Evolutionary conservation across 768 basidiomycete species (phyloP), one percentile per base, ranked within the genome.

Genomic region (Tricholoma matsutake): DNA sequence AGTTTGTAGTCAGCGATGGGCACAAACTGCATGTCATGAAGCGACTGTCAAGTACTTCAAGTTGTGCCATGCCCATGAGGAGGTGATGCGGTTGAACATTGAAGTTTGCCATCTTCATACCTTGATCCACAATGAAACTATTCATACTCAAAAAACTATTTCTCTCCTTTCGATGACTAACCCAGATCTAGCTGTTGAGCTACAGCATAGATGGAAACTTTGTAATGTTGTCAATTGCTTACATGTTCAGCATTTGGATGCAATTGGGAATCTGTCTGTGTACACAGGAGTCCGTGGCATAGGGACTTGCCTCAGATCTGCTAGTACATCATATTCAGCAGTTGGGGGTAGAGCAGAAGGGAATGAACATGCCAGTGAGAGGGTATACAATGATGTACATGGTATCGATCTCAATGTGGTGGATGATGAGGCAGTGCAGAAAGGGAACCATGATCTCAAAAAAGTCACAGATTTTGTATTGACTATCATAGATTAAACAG

Each of bases 31-130:
- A 8, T 9, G 2, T 28, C 9, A 3, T 49, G 35, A 54, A 34
- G 35, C 31, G 1, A 37, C 31, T 11, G 18, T 54, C 29, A 8
- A 37, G 31, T 67, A 70, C 22, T 70, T 54, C 34, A 67, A 63
- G 1, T 64, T 59, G 0, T 62, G 66, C 1, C 22, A n/a, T 51
- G 56, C n/a, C 55, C 51, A 10, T 64, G 64, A 9, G 69, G 51
- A 10, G 67, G 68, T 60, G 64, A 68, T 4, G 62, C 65, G 5
- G 65, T 56, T 25, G 66, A 57, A 53, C 65, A 51, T 8, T 41
- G 13, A 68, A 65, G 67, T 9, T 37, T 57, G 3, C 62, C 67
- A 14, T 6, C 58, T 59, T 14, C 34, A n/a, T n/a, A 59, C 58
- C 20, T 31, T 18, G 0, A 52, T 59, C 18, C 18, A 20, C 8